Evolutionary conservation across 2,329 filamentous ascomycete genomes (phyloP), one percentile per base, ranked within the genome.

Genomic region (Fusarium napiforme): DNA sequence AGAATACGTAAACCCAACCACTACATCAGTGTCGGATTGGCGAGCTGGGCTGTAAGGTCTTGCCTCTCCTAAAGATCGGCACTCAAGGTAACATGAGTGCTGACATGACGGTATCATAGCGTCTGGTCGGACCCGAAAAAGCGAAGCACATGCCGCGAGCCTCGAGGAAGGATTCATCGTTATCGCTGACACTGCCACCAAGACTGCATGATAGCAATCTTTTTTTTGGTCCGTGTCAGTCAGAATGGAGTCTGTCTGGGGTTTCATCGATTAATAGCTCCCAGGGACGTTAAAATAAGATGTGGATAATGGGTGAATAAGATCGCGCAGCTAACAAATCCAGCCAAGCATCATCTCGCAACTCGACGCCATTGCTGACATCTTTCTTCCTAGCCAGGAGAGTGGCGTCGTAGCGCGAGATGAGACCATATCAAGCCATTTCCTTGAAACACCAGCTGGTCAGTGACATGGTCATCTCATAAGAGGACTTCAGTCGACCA

Each of bases 61-160:
- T 73, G 12, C 60, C 72, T 23, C 71, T 75, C n/a, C n/a, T 71
- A 21, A 71, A 64, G 42, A 74, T 78, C 10, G 73, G 66, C 7
- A 77, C 64, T 9, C 67, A 74, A 57, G 73, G 71, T 26, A 72
- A 76, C 37, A 64, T 62, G 16, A 62, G 60, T 30, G 56, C 43
- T 37, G 74, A 75, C 55, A 61, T 45, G 53, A 67, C 26, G 56
- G 50, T 40, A 37, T 52, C 68, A 23, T 59, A 60, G 60, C 58
- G 64, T 28, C 60, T 75, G 50, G 67, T 56, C 23, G 62, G 36
- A 65, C 26, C 64, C 71, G n/a, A 67, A 66, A 66, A 36, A 43
- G 50, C 26, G 72, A 64, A 32, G 26, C 42, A 28, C 34, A 15
- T 8, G 34, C 47, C 28, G 40, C 61, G 23, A 61, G 28, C 42